A percentile compares a stretch with the other conserved stretches of the same genome.
Conservation (phyloP, 306 rosid species). For the Benincasa hispida region DNA sequence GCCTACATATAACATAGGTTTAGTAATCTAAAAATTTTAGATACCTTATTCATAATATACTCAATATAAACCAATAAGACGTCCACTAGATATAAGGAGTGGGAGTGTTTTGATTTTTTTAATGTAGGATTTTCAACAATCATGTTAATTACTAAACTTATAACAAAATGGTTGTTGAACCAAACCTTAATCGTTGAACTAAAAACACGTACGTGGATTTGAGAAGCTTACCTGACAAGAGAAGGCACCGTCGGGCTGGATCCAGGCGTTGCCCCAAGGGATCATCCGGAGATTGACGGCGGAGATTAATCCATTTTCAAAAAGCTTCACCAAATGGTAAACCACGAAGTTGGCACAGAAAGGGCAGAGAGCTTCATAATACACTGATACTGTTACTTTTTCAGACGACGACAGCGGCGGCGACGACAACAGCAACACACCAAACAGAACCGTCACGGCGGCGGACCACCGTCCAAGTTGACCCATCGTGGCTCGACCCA, state of each 20-base stretch:
- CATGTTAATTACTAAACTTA: too few relatives aligned
- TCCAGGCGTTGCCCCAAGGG: constrained; percentile 87
- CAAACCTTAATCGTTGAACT: too few relatives aligned
- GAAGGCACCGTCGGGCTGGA: constrained; percentile 35
- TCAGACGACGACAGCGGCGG: neutral
- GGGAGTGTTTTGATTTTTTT: too few relatives aligned
- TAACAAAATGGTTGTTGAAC: too few relatives aligned
- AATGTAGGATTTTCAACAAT: too few relatives aligned
- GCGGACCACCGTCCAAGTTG: too few relatives aligned
- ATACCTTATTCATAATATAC: too few relatives aligned
- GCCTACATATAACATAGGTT: too few relatives aligned
- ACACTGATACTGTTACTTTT: constrained; percentile 49
- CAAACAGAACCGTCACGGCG: neutral
- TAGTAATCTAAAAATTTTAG: too few relatives aligned
- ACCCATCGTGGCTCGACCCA: neutral
- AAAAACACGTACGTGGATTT: too few relatives aligned
- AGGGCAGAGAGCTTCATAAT: constrained; percentile 77
- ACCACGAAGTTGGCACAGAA: constrained; percentile 77
- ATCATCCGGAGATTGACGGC: constrained; percentile 57
- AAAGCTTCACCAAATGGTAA: constrained; percentile 47
- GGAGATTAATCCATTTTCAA: constrained; percentile 58
- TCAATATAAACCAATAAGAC: too few relatives aligned
- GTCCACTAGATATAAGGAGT: too few relatives aligned
- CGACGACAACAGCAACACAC: neutral
- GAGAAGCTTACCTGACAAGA: constrained; percentile 43